These are phyloP conservation scores for Thalassiosira livingstoniorum DNA, from an alignment of 352 stramenopile species.

Conservation along the genomic window DNA sequence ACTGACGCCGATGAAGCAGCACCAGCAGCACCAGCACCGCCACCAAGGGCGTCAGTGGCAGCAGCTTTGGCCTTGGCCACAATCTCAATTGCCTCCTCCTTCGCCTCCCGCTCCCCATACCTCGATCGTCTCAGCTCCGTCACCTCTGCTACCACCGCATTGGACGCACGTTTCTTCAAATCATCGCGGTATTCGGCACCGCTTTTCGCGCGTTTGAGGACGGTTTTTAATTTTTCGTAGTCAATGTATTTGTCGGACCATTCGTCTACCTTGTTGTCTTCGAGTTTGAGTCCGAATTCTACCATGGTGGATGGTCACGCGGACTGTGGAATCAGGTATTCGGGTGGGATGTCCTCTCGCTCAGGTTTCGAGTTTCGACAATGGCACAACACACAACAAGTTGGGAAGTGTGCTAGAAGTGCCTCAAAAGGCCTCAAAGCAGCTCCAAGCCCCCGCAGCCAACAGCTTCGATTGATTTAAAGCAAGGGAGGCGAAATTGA, in stretches of 20 bases:
- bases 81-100: background rate
- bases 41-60: background rate
- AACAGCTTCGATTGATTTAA: no score
- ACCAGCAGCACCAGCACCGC: background rate
- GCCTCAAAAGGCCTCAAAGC: no score
- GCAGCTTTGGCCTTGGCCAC: background rate
- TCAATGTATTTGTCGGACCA: constrained; percentile 83
- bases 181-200: constrained; percentile 67
- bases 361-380: no score
- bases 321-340: no score
- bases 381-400: no score
- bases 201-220: constrained; percentile 80
- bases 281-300: constrained; percentile 85
- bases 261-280: constrained; percentile 85
- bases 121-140: constrained; percentile 16
- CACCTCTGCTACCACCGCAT: constrained; percentile 29
- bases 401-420: no score
- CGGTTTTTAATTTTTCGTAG: constrained; percentile 83
- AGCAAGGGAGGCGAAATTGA: no score
- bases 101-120: background rate
- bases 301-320: constrained; percentile 67
- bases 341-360: no score
- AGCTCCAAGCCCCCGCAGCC: no score
- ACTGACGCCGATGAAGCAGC: background rate
- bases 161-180: constrained; percentile 53